Evolutionary conservation across 495 filamentous ascomycete genomes (phyloP).

Genomic region (Aspergillus hancockii): DNA sequence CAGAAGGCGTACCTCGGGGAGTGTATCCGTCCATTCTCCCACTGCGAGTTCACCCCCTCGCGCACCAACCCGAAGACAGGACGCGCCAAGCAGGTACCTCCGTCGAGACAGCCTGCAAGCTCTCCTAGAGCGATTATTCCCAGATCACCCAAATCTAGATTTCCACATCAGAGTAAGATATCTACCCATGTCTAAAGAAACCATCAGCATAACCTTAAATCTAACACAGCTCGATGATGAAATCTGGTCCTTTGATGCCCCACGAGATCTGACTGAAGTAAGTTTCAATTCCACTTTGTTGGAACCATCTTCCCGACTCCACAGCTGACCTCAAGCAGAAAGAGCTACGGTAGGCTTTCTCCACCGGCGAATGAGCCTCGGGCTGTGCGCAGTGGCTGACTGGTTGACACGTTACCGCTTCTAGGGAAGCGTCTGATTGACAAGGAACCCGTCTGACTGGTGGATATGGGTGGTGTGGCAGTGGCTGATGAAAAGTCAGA

Average conservation of each 20-base stretch:
- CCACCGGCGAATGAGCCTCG: conserved; percentile 10
- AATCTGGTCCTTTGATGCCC: conserved; percentile 37
- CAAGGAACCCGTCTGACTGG: background rate
- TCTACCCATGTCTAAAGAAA: background rate
- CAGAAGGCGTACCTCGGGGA: background rate
- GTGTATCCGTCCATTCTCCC: background rate
- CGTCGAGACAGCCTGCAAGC: conserved; percentile 29
- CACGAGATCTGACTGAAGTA: conserved; percentile 31
- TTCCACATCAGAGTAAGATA: conserved; percentile 31
- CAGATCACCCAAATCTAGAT: conserved; percentile 28
- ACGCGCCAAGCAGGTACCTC: conserved; percentile 28
- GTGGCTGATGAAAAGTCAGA: background rate
- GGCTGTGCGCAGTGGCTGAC: conserved; percentile 20
- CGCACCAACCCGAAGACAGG: conserved; percentile 1
- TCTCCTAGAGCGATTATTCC: conserved; percentile 36
- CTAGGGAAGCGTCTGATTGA: conserved; percentile 5
- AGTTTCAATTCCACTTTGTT: background rate
- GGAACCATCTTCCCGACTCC: background rate
- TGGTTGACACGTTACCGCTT: background rate
- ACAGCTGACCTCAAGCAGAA: conserved; percentile 19
- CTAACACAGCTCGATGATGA: conserved; percentile 32
- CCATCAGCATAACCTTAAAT: background rate
- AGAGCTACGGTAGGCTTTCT: conserved; percentile 26
- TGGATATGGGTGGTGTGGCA: background rate
- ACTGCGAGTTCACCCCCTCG: background rate